phyloP scores from a whole-genome alignment of 495 filamentous ascomycete genomes.

The Hypoxylon fragiforme region DNA sequence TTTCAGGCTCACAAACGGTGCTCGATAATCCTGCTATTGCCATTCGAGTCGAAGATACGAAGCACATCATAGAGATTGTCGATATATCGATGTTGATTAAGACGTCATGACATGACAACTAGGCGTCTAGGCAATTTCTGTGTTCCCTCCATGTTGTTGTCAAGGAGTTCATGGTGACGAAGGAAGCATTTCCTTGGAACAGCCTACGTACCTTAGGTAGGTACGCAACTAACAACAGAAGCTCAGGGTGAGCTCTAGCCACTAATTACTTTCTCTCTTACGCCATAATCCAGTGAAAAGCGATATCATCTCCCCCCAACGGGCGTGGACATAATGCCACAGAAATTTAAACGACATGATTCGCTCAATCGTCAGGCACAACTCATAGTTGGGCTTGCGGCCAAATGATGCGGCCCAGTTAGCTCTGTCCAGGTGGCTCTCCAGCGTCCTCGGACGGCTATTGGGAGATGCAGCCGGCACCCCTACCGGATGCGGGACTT shows the following conservation, averaged over 20 bases:
- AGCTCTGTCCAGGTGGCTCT: conserved; percentile 25
- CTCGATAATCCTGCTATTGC: no score
- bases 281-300: conserved; percentile 3
- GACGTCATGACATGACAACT: no score
- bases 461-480: conserved; percentile 6
- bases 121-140: no score
- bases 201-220: no score
- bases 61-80: no score
- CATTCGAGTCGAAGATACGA: no score
- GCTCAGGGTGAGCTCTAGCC: background rate
- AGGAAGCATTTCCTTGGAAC: no score
- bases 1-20: no score
- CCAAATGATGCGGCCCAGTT: conserved; percentile 20
- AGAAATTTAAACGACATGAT: conserved; percentile 19
- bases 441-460: background rate
- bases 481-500: conserved; percentile 15
- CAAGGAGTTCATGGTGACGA: no score
- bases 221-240: no score
- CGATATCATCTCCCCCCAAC: background rate
- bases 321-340: conserved; percentile 17
- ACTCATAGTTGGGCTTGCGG: conserved; percentile 25
- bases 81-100: no score
- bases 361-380: conserved; percentile 31
- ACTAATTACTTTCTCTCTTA: background rate
- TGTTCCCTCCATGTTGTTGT: no score